phyloP scores from a whole-genome alignment of 441 rosid genomes.

The Adansonia grandidieri region DNA sequence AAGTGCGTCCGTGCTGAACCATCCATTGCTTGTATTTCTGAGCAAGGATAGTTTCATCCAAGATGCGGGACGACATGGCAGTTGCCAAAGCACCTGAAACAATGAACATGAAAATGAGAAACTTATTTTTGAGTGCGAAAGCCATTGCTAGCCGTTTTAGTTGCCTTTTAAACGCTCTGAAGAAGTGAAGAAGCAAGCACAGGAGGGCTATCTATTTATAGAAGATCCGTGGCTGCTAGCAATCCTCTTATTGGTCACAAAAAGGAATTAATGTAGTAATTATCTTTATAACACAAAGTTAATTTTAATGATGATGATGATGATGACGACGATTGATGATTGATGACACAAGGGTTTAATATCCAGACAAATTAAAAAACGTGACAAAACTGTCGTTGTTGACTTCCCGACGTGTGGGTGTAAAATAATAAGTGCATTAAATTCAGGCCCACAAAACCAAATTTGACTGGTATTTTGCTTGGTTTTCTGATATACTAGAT shows the following conservation, averaged over 20 bases:
- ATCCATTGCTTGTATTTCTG: constrained; percentile 32
- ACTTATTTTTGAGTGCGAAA: constrained; percentile 13
- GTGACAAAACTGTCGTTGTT: not conserved
- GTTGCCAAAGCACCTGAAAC: not conserved
- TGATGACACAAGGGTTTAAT: not conserved
- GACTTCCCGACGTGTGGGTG: not conserved
- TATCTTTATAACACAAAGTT: not conserved
- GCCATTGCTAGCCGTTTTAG: constrained; percentile 29
- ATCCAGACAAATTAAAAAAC: not conserved
- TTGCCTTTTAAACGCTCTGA: not conserved
- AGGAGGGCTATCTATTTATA: not conserved
- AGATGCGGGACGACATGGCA: constrained; percentile 7
- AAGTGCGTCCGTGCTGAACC: constrained; percentile 23
- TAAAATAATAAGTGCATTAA: not conserved
- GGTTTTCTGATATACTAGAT: not conserved
- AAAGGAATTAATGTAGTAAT: not conserved
- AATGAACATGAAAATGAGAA: not conserved
- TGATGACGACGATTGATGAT: not conserved
- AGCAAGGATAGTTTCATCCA: constrained; percentile 28
- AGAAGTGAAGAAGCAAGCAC: not conserved
- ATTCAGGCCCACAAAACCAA: not conserved
- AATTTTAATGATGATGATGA: not conserved
- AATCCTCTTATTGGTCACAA: not conserved
- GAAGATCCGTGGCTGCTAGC: not conserved
- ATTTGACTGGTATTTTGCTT: not conserved